Conservation (phyloP, 2,329 filamentous ascomycete species). For the Colletotrichum somersetense region DNA sequence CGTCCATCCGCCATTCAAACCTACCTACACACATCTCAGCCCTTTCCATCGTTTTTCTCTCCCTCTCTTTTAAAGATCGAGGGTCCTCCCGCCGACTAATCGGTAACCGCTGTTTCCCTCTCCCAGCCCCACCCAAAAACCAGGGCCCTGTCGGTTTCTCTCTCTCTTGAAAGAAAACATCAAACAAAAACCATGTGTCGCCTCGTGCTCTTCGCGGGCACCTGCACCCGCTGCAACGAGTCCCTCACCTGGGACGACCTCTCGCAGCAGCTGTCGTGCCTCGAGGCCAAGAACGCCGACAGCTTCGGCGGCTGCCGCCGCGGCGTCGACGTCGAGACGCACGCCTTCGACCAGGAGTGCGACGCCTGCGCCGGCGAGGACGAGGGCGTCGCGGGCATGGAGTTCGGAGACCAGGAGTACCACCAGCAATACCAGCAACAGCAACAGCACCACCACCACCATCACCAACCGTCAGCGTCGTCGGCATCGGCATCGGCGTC, state of each 20-base stretch:
- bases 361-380: conserved; percentile 57
- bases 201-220: conserved; percentile 58
- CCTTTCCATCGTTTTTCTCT: too few relatives aligned
- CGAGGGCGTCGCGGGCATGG: conserved; percentile 58
- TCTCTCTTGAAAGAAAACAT: neutral
- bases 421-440: conserved; percentile 19
- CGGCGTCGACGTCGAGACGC: conserved; percentile 58
- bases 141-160: too few relatives aligned
- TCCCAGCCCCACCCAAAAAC: too few relatives aligned
- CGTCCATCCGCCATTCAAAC: neutral
- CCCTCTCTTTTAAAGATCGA: too few relatives aligned
- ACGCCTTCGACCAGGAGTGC: conserved; percentile 63
- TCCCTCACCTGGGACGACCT: conserved; percentile 59
- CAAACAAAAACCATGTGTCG: conserved; percentile 58
- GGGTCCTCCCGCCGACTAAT: too few relatives aligned
- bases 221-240: conserved; percentile 58
- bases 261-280: conserved; percentile 60
- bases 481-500: neutral
- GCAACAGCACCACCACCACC: neutral
- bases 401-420: conserved; percentile 46
- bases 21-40: too few relatives aligned
- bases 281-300: conserved; percentile 63
- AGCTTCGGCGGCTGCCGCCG: conserved; percentile 58
- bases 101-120: too few relatives aligned
- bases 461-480: neutral